Base-by-base conservation (phyloP, 345 rosid genomes). In the Rubroshorea leprosula region DNA sequence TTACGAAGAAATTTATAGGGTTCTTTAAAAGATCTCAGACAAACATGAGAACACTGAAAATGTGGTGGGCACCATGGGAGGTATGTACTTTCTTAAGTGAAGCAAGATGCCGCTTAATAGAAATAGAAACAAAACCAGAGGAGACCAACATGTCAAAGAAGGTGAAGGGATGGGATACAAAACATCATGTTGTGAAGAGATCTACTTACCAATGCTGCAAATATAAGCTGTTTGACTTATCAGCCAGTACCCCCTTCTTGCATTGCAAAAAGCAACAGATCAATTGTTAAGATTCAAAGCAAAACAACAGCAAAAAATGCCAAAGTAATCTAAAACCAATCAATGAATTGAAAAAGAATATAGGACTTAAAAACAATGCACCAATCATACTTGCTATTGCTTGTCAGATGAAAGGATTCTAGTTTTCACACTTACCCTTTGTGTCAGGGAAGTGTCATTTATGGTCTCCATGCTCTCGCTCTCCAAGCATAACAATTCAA, bases 381-480 rank as follows among this genome's bases (percentile, higher is more conserved):
- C 51, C 24, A 24, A 45, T 1, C 12, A 25, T 23, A 41, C 20
- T 41, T 39, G 9, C 8, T 19, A 25, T 27, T 47, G 27, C 24
- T 26, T 46, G 19, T 48, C 29, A 38, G 17, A 46, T 27, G 8
- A 4, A 50, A 58, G 35, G 23, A 17, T 41, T 55, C 49, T 31
- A 26, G 23, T 27, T 15, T 8, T 63, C 54, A 66, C 60, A 16
- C 52, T 46, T 52, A 17, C 22, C 73, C 68, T 72, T 46, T 73
- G 76, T 19, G 38, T 67, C 55, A 70, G 55, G 66, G 77, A 74
- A 61, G 54, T 69, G 45, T 71, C 76, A 49, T 64, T 62, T 38
- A 61, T 58, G n/a, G 67, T 76, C 70, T 80, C 82, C 76, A 74
- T 69, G 68, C 75, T 73, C 66, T 74, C 79, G 61, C 76, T 60